phyloP scores from a whole-genome alignment of 2,329 filamentous ascomycete genomes.

The Colletotrichum incanum region DNA sequence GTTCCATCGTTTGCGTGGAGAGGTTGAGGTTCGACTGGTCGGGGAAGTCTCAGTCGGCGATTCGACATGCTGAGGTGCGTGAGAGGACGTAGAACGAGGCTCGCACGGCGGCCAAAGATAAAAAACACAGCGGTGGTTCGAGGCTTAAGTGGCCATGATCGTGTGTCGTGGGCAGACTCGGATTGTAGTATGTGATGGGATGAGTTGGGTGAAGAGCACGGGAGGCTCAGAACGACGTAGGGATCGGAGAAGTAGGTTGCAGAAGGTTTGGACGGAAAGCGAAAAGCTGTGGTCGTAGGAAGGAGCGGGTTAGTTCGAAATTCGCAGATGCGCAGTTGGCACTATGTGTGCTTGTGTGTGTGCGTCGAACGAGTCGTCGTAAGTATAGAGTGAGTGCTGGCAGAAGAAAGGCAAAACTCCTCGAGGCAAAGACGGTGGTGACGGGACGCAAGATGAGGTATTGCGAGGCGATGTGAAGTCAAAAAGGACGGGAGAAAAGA shows the following conservation, averaged over 20 bases:
- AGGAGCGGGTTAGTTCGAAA: conserved; percentile 13
- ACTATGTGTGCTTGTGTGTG: neutral
- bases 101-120: conserved; percentile 41
- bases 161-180: neutral
- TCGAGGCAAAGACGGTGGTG: neutral
- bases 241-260: neutral
- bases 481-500: conserved; percentile 14
- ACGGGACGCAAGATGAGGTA: conserved; percentile 12
- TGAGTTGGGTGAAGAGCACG: neutral
- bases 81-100: conserved; percentile 34
- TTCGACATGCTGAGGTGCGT: conserved; percentile 44
- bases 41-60: conserved; percentile 40
- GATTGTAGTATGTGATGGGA: neutral
- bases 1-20: conserved; percentile 32
- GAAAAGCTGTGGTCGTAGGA: conserved; percentile 1
- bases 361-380: conserved; percentile 10
- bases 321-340: neutral
- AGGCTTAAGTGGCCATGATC: conserved; percentile 36
- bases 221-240: conserved; percentile 11
- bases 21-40: conserved; percentile 23
- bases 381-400: neutral
- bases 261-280: conserved; percentile 8
- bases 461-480: conserved; percentile 36
- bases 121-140: conserved; percentile 23
- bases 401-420: neutral